Evolutionary conservation across 2,329 filamentous ascomycete genomes (phyloP).

Genomic region (Colletotrichum somersetense): DNA sequence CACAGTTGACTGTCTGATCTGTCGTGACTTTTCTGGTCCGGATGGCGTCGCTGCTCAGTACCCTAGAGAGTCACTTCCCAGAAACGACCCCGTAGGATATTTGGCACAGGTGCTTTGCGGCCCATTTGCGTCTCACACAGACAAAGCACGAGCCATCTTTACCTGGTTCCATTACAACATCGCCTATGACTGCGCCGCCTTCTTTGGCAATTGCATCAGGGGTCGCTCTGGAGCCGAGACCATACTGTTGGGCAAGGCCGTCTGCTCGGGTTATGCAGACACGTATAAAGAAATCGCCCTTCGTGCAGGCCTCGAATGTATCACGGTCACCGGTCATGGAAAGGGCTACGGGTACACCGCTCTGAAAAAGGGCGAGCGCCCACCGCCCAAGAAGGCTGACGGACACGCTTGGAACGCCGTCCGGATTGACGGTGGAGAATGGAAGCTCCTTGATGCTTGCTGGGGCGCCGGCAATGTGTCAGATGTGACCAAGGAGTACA

Average conservation of each 20-base stretch:
- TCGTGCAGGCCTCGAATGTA: slow-evolving; percentile 82
- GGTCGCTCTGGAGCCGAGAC: slow-evolving; percentile 78
- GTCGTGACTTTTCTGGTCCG: slow-evolving; percentile 87
- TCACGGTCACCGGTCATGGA: slow-evolving; percentile 82
- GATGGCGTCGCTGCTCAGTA: slow-evolving; percentile 84
- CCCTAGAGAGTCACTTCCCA: slow-evolving; percentile 78
- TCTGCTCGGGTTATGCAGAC: slow-evolving; percentile 92
- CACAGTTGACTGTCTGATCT: slow-evolving; percentile 75
- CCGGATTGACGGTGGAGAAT: slow-evolving; percentile 84
- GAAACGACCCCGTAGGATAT: slow-evolving; percentile 74
- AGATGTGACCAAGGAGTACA: slow-evolving; percentile 67
- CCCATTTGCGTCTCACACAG: slow-evolving; percentile 84
- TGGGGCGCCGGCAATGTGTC: slow-evolving; percentile 88
- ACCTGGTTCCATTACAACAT: slow-evolving; percentile 97
- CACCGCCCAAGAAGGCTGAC: slow-evolving; percentile 72
- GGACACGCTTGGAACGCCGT: slow-evolving; percentile 96
- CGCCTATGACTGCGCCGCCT: slow-evolving; percentile 82
- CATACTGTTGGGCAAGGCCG: slow-evolving; percentile 81
- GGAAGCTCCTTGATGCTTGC: slow-evolving; percentile 92
- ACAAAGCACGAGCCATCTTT: slow-evolving; percentile 94
- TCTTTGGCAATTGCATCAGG: slow-evolving; percentile 79
- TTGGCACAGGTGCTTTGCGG: slow-evolving; percentile 83
- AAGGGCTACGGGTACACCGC: slow-evolving; percentile 84
- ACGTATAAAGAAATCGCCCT: slow-evolving; percentile 84
- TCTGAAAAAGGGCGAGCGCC: slow-evolving; percentile 71